A percentile compares a stretch with the other conserved stretches of the same genome.
Conservation (phyloP, 1,284 basidiomycete species). For the Serendipita sp. region DNA sequence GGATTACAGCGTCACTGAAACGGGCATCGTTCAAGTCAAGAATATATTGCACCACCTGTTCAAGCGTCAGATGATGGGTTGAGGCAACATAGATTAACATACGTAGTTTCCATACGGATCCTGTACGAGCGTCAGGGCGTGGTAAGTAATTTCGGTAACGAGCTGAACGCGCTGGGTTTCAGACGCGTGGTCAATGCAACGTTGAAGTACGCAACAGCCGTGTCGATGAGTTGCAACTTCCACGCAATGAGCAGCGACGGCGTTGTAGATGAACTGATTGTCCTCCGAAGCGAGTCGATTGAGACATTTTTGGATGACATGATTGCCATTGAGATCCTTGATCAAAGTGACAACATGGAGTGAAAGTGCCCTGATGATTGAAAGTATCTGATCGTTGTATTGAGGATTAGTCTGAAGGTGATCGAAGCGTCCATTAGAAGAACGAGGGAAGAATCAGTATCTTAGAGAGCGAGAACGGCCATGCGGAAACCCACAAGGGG, state of each 20-base stretch:
- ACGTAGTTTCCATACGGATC: constrained; percentile 97
- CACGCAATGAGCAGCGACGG: constrained; percentile 95
- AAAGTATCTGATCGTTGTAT: constrained; percentile 85
- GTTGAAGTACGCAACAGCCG: constrained; percentile 95
- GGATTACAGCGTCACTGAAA: constrained; percentile 94
- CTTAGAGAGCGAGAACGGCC: background rate
- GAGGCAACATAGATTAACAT: constrained; percentile 21
- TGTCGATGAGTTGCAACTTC: constrained; percentile 99
- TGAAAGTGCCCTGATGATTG: constrained; percentile 92
- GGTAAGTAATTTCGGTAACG: constrained; percentile 97
- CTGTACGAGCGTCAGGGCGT: constrained; percentile 93
- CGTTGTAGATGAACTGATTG: constrained; percentile 99
- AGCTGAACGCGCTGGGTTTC: constrained; percentile 91
- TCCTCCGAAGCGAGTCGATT: constrained; percentile 97
- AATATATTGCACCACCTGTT: constrained; percentile 87
- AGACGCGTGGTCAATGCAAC: constrained; percentile 97
- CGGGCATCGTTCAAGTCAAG: constrained; percentile 95
- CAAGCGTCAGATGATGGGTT: constrained; percentile 4
- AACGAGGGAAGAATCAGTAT: background rate
- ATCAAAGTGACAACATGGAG: constrained; percentile 97
- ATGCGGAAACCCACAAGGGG: background rate
- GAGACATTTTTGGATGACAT: constrained; percentile 98
- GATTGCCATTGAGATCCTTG: constrained; percentile 99
- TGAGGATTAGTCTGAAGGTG: constrained; percentile 53
- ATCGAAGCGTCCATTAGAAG: constrained; percentile 22